Conservation (phyloP, 192 early-diverging fungal species). For the Backusella macrospora region DNA sequence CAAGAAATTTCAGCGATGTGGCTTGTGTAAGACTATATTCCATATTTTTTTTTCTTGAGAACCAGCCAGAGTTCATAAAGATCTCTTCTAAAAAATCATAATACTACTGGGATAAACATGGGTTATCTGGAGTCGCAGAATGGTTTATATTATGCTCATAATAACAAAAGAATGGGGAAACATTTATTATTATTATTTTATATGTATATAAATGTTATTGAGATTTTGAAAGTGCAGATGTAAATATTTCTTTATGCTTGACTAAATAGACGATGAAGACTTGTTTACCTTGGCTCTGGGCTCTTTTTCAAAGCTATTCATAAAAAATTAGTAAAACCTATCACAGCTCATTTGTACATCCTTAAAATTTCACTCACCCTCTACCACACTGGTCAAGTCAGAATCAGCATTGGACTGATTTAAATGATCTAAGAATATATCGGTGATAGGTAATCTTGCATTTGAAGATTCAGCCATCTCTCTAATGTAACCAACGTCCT, state of each 20-base stretch:
- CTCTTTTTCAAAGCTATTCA: background rate
- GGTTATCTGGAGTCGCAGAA: no score
- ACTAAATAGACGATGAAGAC: no score
- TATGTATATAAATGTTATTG: background rate
- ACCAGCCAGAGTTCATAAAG: no score
- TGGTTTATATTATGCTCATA: no score
- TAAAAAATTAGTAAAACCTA: background rate
- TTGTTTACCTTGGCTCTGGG: background rate
- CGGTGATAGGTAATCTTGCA: conserved; percentile 41
- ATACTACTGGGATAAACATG: no score
- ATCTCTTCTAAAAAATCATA: no score
- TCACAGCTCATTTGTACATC: background rate
- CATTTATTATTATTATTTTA: no score
- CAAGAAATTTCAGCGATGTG: no score
- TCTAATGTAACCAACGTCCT: conserved; percentile 51
- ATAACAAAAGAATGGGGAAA: no score
- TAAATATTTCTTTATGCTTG: background rate
- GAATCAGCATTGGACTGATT: conserved; percentile 5
- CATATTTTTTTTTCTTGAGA: no score
- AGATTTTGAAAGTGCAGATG: background rate
- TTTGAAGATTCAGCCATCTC: conserved; percentile 40
- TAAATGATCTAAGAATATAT: conserved; percentile 25
- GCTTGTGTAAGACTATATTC: no score
- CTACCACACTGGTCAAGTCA: conserved; percentile 39
- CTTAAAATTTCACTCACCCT: conserved; percentile 22